phyloP scores from a whole-genome alignment of 2,329 filamentous ascomycete genomes.

The Cytospora paraplurivora region DNA sequence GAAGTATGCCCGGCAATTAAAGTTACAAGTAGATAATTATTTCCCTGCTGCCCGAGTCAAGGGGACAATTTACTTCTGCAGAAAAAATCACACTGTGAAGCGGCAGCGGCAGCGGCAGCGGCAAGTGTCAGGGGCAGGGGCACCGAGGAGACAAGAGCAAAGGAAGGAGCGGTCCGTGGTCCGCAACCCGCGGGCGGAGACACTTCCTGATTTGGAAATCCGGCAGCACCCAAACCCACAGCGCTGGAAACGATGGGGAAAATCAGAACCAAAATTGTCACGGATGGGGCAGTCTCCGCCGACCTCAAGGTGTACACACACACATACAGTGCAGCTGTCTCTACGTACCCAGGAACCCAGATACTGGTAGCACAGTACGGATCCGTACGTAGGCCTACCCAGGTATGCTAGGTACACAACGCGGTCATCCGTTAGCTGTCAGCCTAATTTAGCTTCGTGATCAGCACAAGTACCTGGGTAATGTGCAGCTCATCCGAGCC shows the following conservation, averaged over 20 bases:
- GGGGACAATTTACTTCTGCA: too few relatives aligned
- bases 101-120: background rate
- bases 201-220: slow-evolving; percentile 14
- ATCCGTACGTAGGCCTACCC: too few relatives aligned
- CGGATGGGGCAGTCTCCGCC: background rate
- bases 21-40: too few relatives aligned
- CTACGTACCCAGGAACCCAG: background rate
- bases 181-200: slow-evolving; percentile 15
- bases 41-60: too few relatives aligned
- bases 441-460: background rate
- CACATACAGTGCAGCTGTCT: background rate
- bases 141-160: background rate
- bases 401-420: background rate
- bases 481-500: background rate
- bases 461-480: background rate
- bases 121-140: background rate
- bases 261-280: background rate
- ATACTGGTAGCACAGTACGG: too few relatives aligned
- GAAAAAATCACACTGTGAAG: background rate
- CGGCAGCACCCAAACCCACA: slow-evolving; percentile 17
- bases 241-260: slow-evolving; percentile 6
- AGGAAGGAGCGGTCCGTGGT: background rate
- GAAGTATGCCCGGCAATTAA: background rate
- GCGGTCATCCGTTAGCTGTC: background rate
- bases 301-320: background rate